These are phyloP conservation scores for Proliferodiscus dingleyae DNA, from an alignment of 2,329 filamentous ascomycete species.

Conservation along the genomic window DNA sequence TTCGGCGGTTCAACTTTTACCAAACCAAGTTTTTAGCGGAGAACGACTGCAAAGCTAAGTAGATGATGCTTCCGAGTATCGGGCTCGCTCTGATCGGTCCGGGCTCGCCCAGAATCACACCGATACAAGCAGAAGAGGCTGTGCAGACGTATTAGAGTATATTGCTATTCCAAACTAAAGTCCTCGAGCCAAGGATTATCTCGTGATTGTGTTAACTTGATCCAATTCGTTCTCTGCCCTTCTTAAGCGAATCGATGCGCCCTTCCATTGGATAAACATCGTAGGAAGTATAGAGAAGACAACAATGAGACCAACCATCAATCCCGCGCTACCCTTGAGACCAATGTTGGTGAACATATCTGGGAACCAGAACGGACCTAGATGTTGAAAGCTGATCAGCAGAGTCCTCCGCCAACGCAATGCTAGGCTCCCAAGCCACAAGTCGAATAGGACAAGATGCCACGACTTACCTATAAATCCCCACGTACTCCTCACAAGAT, in stretches of 20 bases:
- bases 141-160: too few species aligned
- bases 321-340: slow-evolving; percentile 30
- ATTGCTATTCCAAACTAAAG: not conserved
- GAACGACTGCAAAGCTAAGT: too few species aligned
- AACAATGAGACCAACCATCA: slow-evolving; percentile 35
- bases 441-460: not conserved
- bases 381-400: not conserved
- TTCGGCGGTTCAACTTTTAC: too few species aligned
- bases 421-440: not conserved
- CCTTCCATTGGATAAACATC: slow-evolving; percentile 29
- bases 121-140: too few species aligned
- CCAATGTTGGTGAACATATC: slow-evolving; percentile 34
- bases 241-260: slow-evolving; percentile 7
- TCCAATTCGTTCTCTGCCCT: slow-evolving; percentile 10
- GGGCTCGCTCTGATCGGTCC: too few species aligned
- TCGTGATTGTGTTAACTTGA: slow-evolving; percentile 10
- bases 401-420: not conserved
- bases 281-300: slow-evolving; percentile 31
- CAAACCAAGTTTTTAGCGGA: too few species aligned
- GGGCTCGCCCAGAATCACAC: too few species aligned
- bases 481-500: slow-evolving; percentile 49
- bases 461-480: slow-evolving; percentile 39
- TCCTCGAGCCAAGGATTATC: too few species aligned
- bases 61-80: too few species aligned
- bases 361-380: slow-evolving; percentile 31